Conservation (phyloP, 768 basidiomycete species). For the Cystobasidiopsis lactophilus region DNA sequence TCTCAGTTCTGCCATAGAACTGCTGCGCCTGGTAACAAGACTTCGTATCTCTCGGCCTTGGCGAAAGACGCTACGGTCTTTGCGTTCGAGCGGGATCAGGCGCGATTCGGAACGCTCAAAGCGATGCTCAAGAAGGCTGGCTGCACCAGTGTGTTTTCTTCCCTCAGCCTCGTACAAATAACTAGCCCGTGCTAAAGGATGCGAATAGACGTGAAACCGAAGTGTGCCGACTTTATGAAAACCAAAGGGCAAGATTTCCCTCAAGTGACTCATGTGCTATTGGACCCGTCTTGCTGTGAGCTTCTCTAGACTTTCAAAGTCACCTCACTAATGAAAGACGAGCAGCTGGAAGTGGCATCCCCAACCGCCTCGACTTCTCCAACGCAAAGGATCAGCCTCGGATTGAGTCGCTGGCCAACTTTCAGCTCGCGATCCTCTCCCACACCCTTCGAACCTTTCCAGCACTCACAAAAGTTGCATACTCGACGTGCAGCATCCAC, state of each 20-base stretch:
- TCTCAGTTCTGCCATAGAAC: constrained; percentile 66
- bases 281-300: constrained; percentile 92
- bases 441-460: constrained; percentile 95
- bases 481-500: constrained; percentile 94
- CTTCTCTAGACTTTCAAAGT: no score
- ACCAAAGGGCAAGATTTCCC: constrained; percentile 50
- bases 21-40: constrained; percentile 95
- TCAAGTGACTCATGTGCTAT: constrained; percentile 61
- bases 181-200: not conserved
- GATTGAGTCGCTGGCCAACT: constrained; percentile 57
- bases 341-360: constrained; percentile 27
- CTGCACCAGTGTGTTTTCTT: constrained; percentile 34
- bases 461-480: constrained; percentile 55
- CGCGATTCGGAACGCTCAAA: constrained; percentile 59
- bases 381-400: constrained; percentile 38
- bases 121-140: constrained; percentile 66
- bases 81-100: constrained; percentile 73
- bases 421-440: constrained; percentile 73
- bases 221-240: constrained; percentile 63
- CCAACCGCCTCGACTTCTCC: constrained; percentile 28
- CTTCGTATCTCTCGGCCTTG: constrained; percentile 61
- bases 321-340: constrained; percentile 55
- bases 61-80: constrained; percentile 41
- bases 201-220: constrained; percentile 37
- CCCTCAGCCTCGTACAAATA: not conserved